Evolutionary conservation across 2,329 filamentous ascomycete species (phyloP).

Genomic region (Talaromyces amestolkiae): DNA sequence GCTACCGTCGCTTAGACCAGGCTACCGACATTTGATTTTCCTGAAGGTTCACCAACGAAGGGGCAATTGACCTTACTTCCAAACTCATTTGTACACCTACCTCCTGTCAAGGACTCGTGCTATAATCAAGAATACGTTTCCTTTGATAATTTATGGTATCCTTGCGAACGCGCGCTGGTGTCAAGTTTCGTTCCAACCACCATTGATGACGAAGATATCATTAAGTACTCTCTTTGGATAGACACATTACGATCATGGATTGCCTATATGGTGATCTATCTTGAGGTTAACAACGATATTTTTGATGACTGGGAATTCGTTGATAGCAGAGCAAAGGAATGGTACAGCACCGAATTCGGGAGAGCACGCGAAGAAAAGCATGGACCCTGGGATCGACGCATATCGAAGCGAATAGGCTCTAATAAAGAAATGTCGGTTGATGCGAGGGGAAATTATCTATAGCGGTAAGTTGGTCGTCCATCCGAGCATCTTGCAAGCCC

Average conservation of each 20-base stretch:
- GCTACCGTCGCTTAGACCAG: background rate
- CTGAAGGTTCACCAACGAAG: background rate
- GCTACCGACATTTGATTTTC: constrained; percentile 5
- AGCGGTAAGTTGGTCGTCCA: too few relatives aligned
- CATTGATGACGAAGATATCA: background rate
- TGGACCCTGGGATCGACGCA: constrained; percentile 3
- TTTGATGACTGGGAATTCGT: constrained; percentile 1
- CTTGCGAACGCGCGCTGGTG: background rate
- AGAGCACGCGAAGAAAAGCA: constrained; percentile 4
- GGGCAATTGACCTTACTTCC: background rate
- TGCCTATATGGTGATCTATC: background rate
- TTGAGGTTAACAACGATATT: constrained; percentile 4
- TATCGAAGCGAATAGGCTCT: constrained; percentile 8
- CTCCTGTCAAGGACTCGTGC: background rate
- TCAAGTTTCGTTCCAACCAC: constrained; percentile 1
- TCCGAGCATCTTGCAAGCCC: too few relatives aligned
- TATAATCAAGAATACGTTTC: background rate
- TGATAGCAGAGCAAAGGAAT: background rate
- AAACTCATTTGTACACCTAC: background rate
- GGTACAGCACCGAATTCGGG: background rate
- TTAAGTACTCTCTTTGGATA: background rate
- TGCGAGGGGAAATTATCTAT: background rate
- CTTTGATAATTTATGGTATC: constrained; percentile 5
- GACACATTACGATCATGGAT: background rate
- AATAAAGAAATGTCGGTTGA: background rate